Evolutionary conservation across 768 basidiomycete genomes (phyloP), one percentile per base, ranked within the genome.

Genomic region (Boletus rufocinnamomeus): DNA sequence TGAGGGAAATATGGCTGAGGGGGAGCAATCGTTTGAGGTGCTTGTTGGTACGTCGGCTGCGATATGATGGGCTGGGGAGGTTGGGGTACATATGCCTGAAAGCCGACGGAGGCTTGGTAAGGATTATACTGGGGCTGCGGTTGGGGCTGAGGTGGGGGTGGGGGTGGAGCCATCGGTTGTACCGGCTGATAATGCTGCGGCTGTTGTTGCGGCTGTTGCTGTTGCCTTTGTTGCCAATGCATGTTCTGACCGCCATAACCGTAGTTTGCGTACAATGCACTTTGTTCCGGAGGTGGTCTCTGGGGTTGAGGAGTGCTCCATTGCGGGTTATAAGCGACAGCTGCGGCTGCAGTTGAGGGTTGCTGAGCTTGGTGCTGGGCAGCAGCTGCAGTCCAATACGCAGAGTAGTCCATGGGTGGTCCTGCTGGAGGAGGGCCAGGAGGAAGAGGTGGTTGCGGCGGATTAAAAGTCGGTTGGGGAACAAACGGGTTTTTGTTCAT

Each of bases 401-500:
- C 86, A 50, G 86, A 81, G 69, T 91, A 93, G 71, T 92, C 89
- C 47, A 84, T 84, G 45, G 86, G 83, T 60, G 86, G 83, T 60
- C 85, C 87, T 53, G 86, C 80, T 6, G 88, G 88, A 4, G 88
- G 87, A 45, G 87, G 89, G 10, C 88, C 89, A n/a, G 89, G 88
- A 50, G 90, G 90, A 43, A 91, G 76, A 44, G 89, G 90, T 3
- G 89, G 88, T 65, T 90, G 88, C 47, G 84, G 87, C 28, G 86
- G 82, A 16, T 83, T 81, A 68, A 87, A 91, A 41, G 80, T 79
- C 14, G 87, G 83, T 48, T 84, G 83, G 21, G 88, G 86, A 58
- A 86, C 80, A 63, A 92, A 92, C 0, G 90, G 90, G 71, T 92
- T 92, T 76, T 91, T 92, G 78, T 91, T 89, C 90, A 92, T 92